phyloP scores from a whole-genome alignment of 164 flowering plant species.

The Dillenia turbinata region DNA sequence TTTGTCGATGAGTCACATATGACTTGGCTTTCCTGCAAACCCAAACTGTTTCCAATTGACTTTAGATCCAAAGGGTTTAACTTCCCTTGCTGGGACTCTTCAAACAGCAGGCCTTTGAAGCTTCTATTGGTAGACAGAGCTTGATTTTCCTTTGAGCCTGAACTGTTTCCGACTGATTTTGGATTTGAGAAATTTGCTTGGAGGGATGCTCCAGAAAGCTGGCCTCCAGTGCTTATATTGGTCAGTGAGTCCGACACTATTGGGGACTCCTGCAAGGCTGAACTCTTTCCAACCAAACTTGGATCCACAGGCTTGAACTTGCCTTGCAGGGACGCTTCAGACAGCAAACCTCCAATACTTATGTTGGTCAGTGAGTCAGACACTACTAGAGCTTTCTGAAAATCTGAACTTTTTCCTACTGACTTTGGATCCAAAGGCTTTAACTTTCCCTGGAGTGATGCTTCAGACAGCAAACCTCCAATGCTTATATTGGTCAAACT shows the following conservation, averaged over 20 bases:
- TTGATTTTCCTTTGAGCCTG: no score
- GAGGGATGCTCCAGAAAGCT: no score
- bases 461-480: conserved; percentile 73
- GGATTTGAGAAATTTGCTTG: not conserved
- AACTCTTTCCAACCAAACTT: not conserved
- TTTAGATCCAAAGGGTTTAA: conserved; percentile 2
- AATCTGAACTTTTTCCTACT: not conserved
- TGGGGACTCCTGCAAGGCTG: no score
- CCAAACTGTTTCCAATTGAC: not conserved
- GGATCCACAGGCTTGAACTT: conserved; percentile 15
- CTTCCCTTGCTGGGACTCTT: no score
- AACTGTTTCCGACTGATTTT: conserved; percentile 2
- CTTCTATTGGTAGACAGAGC: no score
- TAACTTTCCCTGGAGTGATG: conserved; percentile 47
- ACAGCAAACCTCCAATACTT: conserved; percentile 72
- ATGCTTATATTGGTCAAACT: conserved; percentile 54
- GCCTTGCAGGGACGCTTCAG: conserved; percentile 65
- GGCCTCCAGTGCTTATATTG: no score
- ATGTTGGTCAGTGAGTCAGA: conserved; percentile 42
- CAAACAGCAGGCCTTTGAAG: no score
- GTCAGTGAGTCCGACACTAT: no score
- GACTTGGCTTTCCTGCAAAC: no score
- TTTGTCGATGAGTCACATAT: no score
- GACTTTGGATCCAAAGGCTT: conserved; percentile 12
- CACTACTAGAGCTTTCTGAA: conserved; percentile 1